phyloP scores from a whole-genome alignment of 2,329 filamentous ascomycete species.

The Amylocarpus encephaloides region DNA sequence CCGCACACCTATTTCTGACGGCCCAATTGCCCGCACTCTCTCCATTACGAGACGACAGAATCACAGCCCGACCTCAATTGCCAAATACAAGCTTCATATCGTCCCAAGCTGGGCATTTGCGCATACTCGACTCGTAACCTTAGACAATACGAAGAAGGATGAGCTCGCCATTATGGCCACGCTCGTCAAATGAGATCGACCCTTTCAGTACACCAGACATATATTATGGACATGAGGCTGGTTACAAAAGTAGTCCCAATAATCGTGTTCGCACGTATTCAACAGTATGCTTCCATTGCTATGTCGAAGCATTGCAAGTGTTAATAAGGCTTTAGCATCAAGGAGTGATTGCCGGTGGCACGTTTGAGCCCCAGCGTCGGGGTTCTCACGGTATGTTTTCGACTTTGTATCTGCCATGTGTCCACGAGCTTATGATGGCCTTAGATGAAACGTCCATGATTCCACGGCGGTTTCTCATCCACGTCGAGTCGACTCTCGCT shows the following conservation, averaged over 20 bases:
- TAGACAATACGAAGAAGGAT: slow-evolving; percentile 8
- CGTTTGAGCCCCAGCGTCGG: slow-evolving; percentile 22
- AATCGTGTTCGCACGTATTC: slow-evolving; percentile 29
- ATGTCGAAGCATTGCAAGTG: slow-evolving; percentile 3
- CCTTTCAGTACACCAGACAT: slow-evolving; percentile 28
- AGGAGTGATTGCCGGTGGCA: slow-evolving; percentile 13
- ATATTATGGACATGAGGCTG: slow-evolving; percentile 28
- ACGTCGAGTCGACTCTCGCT: slow-evolving; percentile 78
- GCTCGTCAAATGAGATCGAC: slow-evolving; percentile 26
- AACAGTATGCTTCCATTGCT: slow-evolving; percentile 15
- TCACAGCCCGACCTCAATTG: too few relatives aligned
- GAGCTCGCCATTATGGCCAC: slow-evolving; percentile 18
- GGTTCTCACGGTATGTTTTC: slow-evolving; percentile 29
- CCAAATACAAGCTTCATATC: too few relatives aligned
- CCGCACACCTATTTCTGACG: too few relatives aligned
- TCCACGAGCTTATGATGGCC: neutral
- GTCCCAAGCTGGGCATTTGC: too few relatives aligned
- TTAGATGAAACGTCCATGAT: slow-evolving; percentile 66
- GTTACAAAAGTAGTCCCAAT: slow-evolving; percentile 23
- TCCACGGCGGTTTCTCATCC: slow-evolving; percentile 75
- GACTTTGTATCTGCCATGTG: neutral
- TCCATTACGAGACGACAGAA: too few relatives aligned
- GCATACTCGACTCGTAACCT: neutral
- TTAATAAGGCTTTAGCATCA: slow-evolving; percentile 18
- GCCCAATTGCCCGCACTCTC: too few relatives aligned